phyloP scores from a whole-genome alignment of 805 yeast species.

The Ogataea siamensis region DNA sequence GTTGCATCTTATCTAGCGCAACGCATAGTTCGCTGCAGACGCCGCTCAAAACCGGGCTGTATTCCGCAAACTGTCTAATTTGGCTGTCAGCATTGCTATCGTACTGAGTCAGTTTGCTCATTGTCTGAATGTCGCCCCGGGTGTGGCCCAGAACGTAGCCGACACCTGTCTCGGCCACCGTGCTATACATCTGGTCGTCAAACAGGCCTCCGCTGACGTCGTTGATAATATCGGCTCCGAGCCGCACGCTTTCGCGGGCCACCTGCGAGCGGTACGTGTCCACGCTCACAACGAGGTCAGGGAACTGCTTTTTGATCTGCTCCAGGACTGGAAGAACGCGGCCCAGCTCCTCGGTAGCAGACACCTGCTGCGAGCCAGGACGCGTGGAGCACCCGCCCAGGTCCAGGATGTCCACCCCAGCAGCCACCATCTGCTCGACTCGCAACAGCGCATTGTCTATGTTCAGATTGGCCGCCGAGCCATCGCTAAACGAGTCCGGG shows the following conservation, averaged over 20 bases:
- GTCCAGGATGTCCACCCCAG: constrained; percentile 78
- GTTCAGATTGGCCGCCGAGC: constrained; percentile 48
- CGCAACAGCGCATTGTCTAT: constrained; percentile 41
- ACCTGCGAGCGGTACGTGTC: constrained; percentile 83
- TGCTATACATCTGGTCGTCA: constrained; percentile 64
- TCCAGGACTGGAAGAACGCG: constrained; percentile 71
- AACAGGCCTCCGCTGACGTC: constrained; percentile 82
- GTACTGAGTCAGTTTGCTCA: constrained; percentile 62
- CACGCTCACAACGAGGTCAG: constrained; percentile 59
- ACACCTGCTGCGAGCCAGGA: constrained; percentile 70
- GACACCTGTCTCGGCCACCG: constrained; percentile 66
- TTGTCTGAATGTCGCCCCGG: constrained; percentile 76
- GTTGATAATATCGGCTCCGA: constrained; percentile 90
- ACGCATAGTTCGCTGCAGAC: constrained; percentile 56
- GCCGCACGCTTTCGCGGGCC: constrained; percentile 62
- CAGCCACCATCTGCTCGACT: constrained; percentile 48
- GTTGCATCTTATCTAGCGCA: constrained; percentile 54
- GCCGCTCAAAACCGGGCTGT: constrained; percentile 50
- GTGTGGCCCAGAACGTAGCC: constrained; percentile 84
- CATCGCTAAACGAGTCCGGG: constrained; percentile 95
- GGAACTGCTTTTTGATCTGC: constrained; percentile 47
- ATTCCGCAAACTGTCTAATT: constrained; percentile 16
- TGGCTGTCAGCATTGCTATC: constrained; percentile 31
- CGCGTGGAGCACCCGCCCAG: constrained; percentile 94
- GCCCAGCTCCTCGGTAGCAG: constrained; percentile 61